Conservation (phyloP, 257 asterid genomes). For the Dorcoceras hygrometricum region DNA sequence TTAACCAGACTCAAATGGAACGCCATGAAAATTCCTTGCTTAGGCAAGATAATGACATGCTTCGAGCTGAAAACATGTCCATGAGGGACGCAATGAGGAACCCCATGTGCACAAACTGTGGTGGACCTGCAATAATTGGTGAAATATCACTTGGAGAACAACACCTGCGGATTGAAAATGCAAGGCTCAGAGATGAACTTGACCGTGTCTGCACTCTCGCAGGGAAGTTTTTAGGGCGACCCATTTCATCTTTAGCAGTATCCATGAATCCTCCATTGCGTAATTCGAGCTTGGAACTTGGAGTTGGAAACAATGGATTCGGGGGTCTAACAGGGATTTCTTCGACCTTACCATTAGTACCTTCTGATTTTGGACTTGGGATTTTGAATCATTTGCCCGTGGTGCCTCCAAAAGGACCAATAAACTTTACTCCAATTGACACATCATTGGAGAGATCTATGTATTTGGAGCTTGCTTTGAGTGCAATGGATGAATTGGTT, state of each 20-base stretch:
- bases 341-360: conserved; percentile 31
- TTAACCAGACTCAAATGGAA: conserved; percentile 52
- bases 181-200: conserved; percentile 44
- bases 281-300: conserved; percentile 48
- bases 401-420: conserved; percentile 14
- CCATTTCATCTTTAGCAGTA: conserved; percentile 31
- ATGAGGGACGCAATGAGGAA: conserved; percentile 55
- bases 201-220: conserved; percentile 58
- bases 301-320: conserved; percentile 43
- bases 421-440: conserved; percentile 23
- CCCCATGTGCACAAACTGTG: conserved; percentile 54
- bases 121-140: conserved; percentile 54
- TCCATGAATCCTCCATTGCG: conserved; percentile 43
- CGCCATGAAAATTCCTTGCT: conserved; percentile 53
- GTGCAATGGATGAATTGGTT: conserved; percentile 49
- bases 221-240: conserved; percentile 55
- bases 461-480: conserved; percentile 50
- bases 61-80: conserved; percentile 53
- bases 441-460: conserved; percentile 48
- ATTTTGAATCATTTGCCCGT: conserved; percentile 27
- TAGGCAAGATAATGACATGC: conserved; percentile 53
- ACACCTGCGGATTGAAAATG: conserved; percentile 52
- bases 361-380: conserved; percentile 42
- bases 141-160: conserved; percentile 57
- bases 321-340: conserved; percentile 24